Evolutionary conservation across 2,329 filamentous ascomycete genomes (phyloP), one percentile per base, ranked within the genome.

Genomic region (Nemania sp.): DNA sequence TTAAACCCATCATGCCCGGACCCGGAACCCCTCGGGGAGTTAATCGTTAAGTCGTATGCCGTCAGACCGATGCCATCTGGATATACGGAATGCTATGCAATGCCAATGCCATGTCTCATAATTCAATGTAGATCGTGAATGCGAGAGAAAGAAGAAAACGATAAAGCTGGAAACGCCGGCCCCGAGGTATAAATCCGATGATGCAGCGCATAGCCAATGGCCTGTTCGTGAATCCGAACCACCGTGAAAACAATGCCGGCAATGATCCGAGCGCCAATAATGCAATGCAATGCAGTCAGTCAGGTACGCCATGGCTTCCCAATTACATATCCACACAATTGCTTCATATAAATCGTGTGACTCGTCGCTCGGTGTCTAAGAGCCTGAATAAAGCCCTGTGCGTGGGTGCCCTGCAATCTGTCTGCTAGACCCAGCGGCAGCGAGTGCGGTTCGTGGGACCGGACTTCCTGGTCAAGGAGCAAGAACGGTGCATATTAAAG

Each of bases 1-100:
- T 7, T 7, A 3, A 29, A 29, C 3, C 25, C 25, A 29, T 3
- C 25, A 29, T 29, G 7, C 3, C 3, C 25, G 4, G 25, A 29
- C 7, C 4, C 13, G 15, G 35, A 54, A 46, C 20, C 54, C 53
- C 21, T 63, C n/a, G 45, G 34, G 45, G 34, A 42, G 37, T 12
- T 12, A 17, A 21, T 47, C 32, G 35, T n/a, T 59, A 20, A 54
- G 17, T 35, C 47, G 9, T 32, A 17, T 17, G 29, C 29, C 32
- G 29, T 45, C 35, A 34, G 49, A 46, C 20, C 35, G 10, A 40
- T 50, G 46, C 25, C 11, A 34, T 37, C 45, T 32, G 37, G 17
- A 46, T 50, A n/a, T n/a, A n/a, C n/a, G n/a, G n/a, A n/a, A n/a
- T n/a, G n/a, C n/a, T n/a, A n/a, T n/a, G n/a, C n/a, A n/a, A n/a